A percentile compares a stretch with the other conserved stretches of the same genome.
Conservation (phyloP, 2,329 filamentous ascomycete species). For the Stachybotrys chlorohalonatus region DNA sequence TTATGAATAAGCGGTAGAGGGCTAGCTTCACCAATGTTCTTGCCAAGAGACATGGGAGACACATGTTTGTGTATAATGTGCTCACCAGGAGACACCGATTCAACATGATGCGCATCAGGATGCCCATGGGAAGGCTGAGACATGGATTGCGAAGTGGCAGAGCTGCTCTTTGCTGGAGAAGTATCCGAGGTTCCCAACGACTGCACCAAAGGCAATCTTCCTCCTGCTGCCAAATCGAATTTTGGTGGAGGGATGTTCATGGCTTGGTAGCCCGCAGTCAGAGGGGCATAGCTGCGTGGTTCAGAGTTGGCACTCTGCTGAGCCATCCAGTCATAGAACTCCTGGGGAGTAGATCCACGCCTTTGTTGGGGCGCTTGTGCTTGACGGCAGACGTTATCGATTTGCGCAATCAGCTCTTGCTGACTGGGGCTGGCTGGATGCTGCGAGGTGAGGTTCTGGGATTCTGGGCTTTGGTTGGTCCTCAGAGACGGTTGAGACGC, state of each 20-base stretch:
- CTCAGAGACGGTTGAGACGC: neutral
- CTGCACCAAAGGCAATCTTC: neutral
- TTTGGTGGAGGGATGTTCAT: slow-evolving; percentile 25
- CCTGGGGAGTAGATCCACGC: neutral
- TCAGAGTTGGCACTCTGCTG: slow-evolving; percentile 19
- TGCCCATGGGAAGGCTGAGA: neutral
- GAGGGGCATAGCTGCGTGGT: slow-evolving; percentile 32
- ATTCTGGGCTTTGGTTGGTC: neutral
- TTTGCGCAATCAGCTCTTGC: neutral
- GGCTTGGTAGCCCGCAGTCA: slow-evolving; percentile 15
- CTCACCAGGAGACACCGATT: neutral
- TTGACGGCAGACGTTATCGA: neutral
- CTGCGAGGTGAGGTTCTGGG: neutral
- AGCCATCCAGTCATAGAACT: neutral
- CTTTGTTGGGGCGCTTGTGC: neutral
- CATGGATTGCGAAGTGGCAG: neutral
- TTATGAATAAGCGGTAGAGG: neutral
- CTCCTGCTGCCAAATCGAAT: slow-evolving; percentile 15
- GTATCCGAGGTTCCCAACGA: slow-evolving; percentile 5
- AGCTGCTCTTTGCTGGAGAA: neutral
- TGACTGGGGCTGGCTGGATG: neutral
- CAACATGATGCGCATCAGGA: neutral
- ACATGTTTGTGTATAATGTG: neutral
- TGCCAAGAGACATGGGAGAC: neutral
- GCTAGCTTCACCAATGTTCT: neutral